These are phyloP conservation scores for Leucaena leucocephala DNA, from an alignment of 306 rosid genomes.

Conservation along the genomic window DNA sequence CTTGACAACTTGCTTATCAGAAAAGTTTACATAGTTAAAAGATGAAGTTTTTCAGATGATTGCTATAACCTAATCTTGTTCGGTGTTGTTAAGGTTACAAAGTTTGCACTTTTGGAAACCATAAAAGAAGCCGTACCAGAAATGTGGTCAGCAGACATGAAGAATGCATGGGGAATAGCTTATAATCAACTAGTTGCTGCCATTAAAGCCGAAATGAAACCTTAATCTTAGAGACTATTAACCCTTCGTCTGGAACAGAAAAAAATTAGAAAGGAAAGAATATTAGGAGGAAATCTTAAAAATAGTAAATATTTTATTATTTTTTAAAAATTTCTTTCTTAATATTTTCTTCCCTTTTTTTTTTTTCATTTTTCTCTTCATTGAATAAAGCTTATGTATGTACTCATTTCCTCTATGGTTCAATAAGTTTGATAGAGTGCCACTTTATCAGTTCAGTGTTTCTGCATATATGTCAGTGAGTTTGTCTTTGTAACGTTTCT, in stretches of 20 bases:
- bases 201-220: slow-evolving; percentile 78
- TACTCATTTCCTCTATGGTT: neutral
- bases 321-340: too few species aligned
- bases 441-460: neutral
- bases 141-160: slow-evolving; percentile 78
- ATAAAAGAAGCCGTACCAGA: slow-evolving; percentile 76
- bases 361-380: too few species aligned
- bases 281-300: too few species aligned
- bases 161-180: slow-evolving; percentile 84
- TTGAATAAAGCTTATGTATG: neutral
- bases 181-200: slow-evolving; percentile 78
- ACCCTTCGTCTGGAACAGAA: too few species aligned
- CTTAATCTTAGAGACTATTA: slow-evolving; percentile 31
- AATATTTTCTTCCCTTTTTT: too few species aligned
- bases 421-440: slow-evolving; percentile 26
- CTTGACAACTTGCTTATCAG: neutral
- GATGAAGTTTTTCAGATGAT: neutral
- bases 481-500: neutral
- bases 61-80: neutral
- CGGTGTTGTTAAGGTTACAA: slow-evolving; percentile 51
- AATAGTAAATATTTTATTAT: too few species aligned
- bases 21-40: neutral
- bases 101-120: slow-evolving; percentile 69
- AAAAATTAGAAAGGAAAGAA: too few species aligned
- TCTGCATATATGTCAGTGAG: neutral